phyloP scores from a whole-genome alignment of 306 rosid species.

The Lupinus albus region DNA sequence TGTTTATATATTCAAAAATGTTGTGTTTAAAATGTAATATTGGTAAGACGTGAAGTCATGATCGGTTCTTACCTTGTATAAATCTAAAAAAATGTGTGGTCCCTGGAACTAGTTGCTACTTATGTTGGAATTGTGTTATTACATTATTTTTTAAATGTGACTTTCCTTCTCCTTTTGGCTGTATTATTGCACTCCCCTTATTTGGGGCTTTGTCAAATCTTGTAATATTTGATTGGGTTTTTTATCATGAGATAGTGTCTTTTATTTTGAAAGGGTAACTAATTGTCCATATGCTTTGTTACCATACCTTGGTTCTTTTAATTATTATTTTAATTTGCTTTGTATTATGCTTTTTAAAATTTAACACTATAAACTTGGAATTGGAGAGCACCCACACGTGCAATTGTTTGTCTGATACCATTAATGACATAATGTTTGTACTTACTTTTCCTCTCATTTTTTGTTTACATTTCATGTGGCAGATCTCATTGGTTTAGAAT shows the following conservation, averaged over 20 bases:
- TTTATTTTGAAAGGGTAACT: background rate
- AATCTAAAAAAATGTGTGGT: background rate
- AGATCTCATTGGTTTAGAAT: constrained; percentile 41
- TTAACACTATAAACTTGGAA: no score
- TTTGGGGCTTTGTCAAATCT: constrained; percentile 7
- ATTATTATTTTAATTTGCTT: background rate
- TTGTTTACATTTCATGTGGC: constrained; percentile 31
- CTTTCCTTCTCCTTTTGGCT: background rate
- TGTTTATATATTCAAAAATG: background rate
- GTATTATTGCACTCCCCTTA: constrained; percentile 5
- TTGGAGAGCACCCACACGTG: no score
- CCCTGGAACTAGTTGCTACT: constrained; percentile 2
- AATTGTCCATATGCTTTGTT: background rate
- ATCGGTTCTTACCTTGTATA: background rate
- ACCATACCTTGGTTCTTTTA: background rate
- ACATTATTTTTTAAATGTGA: background rate
- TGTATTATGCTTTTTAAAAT: no score
- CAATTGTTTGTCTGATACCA: no score
- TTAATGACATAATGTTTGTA: no score
- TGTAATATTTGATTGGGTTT: background rate
- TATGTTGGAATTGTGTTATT: background rate
- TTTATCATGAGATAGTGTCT: background rate
- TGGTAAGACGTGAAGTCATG: background rate
- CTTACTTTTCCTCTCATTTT: background rate
- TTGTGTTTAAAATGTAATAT: constrained; percentile 1